Evolutionary conservation across 257 asterid species (phyloP).

Genomic region (Solanum gracilifrons): DNA sequence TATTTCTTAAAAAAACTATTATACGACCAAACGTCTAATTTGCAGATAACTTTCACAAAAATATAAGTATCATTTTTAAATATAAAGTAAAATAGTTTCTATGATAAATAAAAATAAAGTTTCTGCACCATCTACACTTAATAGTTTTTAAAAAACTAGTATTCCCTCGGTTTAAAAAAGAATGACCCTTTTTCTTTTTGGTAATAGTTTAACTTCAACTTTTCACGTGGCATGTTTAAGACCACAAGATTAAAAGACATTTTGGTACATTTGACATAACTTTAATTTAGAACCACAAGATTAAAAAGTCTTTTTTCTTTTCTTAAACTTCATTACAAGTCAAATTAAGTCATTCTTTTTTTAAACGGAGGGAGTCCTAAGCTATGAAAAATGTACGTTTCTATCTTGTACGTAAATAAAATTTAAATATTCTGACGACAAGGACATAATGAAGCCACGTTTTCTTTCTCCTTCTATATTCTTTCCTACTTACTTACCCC

Average conservation of each 20-base stretch:
- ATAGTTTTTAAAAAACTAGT: background rate
- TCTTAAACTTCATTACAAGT: no score
- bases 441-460: background rate
- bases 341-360: no score
- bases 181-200: no score
- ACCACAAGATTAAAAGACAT: no score
- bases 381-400: background rate
- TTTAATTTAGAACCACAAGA: no score
- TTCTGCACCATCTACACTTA: background rate
- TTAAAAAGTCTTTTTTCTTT: no score
- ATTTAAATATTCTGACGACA: background rate
- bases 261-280: no score
- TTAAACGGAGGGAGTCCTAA: fast-evolving
- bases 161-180: fast-evolving
- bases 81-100: background rate
- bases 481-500: no score
- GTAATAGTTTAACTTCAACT: no score
- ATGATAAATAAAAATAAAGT: background rate
- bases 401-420: background rate
- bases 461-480: background rate
- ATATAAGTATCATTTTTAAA: background rate
- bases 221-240: no score
- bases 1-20: background rate
- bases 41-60: background rate
- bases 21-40: background rate